Conservation (phyloP, 108 stramenopile genomes). For the Chaetoceros muelleri region DNA sequence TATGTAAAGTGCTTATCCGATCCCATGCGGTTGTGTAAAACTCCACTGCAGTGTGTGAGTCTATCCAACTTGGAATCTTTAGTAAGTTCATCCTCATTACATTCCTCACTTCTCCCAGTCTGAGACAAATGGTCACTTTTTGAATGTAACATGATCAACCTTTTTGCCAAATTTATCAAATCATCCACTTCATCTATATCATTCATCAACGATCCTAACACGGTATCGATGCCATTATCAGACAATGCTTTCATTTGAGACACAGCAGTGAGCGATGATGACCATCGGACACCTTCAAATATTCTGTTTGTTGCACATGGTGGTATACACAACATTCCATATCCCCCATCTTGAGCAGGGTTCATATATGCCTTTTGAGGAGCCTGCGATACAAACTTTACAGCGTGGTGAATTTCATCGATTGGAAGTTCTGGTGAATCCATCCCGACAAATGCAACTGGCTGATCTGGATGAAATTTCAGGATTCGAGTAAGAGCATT, state of each 20-base stretch:
- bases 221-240: slow-evolving; percentile 40
- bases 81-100: too few relatives aligned
- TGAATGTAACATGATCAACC: too few relatives aligned
- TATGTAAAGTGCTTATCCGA: too few relatives aligned
- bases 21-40: too few relatives aligned
- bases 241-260: slow-evolving; percentile 74
- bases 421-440: slow-evolving; percentile 69
- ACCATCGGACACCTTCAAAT: slow-evolving; percentile 60
- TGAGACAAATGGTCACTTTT: background rate
- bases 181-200: slow-evolving; percentile 76
- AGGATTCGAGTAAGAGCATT: slow-evolving; percentile 48
- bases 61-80: too few relatives aligned
- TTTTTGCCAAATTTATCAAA: slow-evolving; percentile 38
- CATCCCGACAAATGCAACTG: slow-evolving; percentile 78
- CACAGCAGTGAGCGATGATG: slow-evolving; percentile 56
- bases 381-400: slow-evolving; percentile 10
- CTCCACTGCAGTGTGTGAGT: too few relatives aligned
- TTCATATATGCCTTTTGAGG: slow-evolving; percentile 40
- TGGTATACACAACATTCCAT: slow-evolving; percentile 74
- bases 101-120: background rate
- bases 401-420: slow-evolving; percentile 50
- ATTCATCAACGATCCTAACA: slow-evolving; percentile 52
- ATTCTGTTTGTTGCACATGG: slow-evolving; percentile 19
- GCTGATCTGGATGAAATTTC: slow-evolving; percentile 9
- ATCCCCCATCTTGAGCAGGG: slow-evolving; percentile 80